Evolutionary conservation across 192 early-diverging fungal genomes (phyloP).

Genomic region (Gonapodya prolifera): DNA sequence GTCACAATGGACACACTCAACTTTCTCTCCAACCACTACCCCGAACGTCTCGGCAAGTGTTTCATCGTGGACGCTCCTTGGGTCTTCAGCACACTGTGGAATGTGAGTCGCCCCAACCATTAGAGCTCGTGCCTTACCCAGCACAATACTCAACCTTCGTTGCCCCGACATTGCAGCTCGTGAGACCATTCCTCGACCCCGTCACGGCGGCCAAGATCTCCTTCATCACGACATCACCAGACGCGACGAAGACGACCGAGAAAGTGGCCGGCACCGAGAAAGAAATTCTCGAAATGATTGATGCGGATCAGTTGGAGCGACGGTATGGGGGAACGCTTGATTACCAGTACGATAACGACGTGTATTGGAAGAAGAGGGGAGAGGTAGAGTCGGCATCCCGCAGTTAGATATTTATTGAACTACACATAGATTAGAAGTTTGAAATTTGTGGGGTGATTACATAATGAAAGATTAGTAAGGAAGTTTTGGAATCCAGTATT

Average conservation of each 20-base stretch:
- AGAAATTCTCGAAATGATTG: background rate
- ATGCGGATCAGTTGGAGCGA: background rate
- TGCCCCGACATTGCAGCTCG: background rate
- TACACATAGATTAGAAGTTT: too few species aligned
- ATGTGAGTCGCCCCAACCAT: background rate
- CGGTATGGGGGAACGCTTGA: background rate
- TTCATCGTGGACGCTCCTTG: constrained; percentile 17
- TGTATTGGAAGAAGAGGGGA: background rate
- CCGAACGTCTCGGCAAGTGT: constrained; percentile 11
- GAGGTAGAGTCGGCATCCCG: background rate
- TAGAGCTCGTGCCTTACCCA: background rate
- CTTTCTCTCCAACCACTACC: constrained; percentile 12
- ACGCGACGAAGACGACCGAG: background rate
- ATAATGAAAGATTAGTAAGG: too few species aligned
- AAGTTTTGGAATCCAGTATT: too few species aligned
- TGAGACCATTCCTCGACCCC: constrained; percentile 15
- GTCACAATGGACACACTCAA: constrained; percentile 5
- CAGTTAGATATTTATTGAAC: too few species aligned
- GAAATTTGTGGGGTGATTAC: too few species aligned
- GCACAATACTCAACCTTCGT: background rate
- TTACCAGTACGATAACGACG: background rate
- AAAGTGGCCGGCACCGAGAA: background rate
- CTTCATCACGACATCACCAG: constrained; percentile 7
- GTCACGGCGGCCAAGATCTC: constrained; percentile 11
- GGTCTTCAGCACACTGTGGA: constrained; percentile 10